These are phyloP conservation scores for Pseudozyma hubeiensis DNA, from an alignment of 1,284 basidiomycete species.

Conservation along the genomic window DNA sequence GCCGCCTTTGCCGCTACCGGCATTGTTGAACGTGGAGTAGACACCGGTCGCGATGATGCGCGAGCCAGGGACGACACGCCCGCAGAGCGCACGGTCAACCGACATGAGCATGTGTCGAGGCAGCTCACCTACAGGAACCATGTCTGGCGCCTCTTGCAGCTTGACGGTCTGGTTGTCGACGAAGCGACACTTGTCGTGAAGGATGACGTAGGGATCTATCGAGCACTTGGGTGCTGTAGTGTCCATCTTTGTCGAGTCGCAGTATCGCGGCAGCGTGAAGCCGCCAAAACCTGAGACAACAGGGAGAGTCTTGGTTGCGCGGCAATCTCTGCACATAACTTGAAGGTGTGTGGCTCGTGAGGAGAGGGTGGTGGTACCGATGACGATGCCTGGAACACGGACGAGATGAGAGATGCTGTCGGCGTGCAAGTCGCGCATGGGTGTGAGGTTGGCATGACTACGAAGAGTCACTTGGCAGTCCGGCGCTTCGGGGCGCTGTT, in stretches of 20 bases:
- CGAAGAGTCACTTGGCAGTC: constrained; percentile 89
- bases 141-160: constrained; percentile 97
- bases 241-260: constrained; percentile 61
- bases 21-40: constrained; percentile 91
- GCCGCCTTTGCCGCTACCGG: constrained; percentile 75
- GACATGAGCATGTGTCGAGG: constrained; percentile 95
- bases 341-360: constrained; percentile 91
- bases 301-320: constrained; percentile 76
- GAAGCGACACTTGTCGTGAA: constrained; percentile 94
- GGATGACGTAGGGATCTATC: constrained; percentile 93
- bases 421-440: constrained; percentile 86
- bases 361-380: constrained; percentile 92
- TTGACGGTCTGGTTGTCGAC: constrained; percentile 97
- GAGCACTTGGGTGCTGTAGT: constrained; percentile 85
- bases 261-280: constrained; percentile 70
- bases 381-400: constrained; percentile 96
- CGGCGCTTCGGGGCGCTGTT: constrained; percentile 70
- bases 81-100: constrained; percentile 74
- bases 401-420: constrained; percentile 95
- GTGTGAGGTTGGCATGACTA: constrained; percentile 85
- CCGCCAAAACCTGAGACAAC: constrained; percentile 88
- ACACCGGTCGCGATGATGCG: constrained; percentile 94
- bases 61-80: constrained; percentile 82
- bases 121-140: constrained; percentile 98
- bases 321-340: constrained; percentile 91